phyloP scores from a whole-genome alignment of 805 yeast species.

The Saturnispora galanensis region DNA sequence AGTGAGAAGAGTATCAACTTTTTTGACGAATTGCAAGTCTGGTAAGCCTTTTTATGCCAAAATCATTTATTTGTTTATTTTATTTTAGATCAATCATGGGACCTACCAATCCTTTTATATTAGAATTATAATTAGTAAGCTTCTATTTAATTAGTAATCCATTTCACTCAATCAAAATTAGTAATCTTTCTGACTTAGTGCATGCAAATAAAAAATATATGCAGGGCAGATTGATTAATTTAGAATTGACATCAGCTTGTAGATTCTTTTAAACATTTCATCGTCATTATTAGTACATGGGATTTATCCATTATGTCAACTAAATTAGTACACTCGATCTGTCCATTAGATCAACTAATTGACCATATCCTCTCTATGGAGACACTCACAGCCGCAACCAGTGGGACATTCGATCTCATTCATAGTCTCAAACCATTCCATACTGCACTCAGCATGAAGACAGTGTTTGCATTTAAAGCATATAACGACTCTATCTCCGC shows the following conservation, averaged over 20 bases:
- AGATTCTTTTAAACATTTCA: too few species aligned
- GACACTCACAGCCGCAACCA: constrained; percentile 78
- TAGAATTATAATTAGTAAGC: neutral
- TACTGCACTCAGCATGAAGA: constrained; percentile 69
- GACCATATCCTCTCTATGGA: neutral
- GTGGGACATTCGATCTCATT: constrained; percentile 54
- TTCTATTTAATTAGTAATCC: neutral
- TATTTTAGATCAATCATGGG: too few species aligned
- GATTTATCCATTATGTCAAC: too few species aligned
- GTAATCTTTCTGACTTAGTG: too few species aligned
- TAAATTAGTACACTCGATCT: too few species aligned
- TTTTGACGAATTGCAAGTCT: constrained; percentile 8
- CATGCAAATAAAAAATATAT: neutral
- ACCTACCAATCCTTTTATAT: neutral
- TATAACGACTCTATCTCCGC: constrained; percentile 48
- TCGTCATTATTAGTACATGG: too few species aligned
- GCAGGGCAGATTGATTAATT: neutral
- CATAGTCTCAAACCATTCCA: constrained; percentile 60
- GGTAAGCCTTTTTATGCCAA: neutral
- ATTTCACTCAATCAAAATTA: neutral
- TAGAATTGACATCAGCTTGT: too few species aligned
- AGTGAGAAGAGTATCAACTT: constrained; percentile 8
- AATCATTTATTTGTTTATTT: too few species aligned
- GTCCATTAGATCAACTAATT: too few species aligned
- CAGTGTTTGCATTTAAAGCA: constrained; percentile 75